Conservation (phyloP, 2,329 filamentous ascomycete genomes). For the Fusarium anthophilum region DNA sequence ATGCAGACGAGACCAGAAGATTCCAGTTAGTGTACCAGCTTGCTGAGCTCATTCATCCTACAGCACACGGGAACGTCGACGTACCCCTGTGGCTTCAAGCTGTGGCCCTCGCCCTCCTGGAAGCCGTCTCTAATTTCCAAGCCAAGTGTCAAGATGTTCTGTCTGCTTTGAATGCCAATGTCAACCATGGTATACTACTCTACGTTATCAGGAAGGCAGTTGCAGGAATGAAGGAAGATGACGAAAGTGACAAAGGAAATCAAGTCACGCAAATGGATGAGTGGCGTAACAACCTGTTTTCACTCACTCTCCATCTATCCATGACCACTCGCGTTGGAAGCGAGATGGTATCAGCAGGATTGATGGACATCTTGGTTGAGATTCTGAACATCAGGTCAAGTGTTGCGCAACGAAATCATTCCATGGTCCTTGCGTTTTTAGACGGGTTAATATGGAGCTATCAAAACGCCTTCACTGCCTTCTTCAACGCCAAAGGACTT, state of each 20-base stretch:
- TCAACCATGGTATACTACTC: conserved; percentile 94
- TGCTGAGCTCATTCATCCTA: conserved; percentile 88
- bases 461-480: conserved; percentile 82
- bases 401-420: conserved; percentile 84
- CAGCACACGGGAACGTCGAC: conserved; percentile 71
- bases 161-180: conserved; percentile 91
- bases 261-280: conserved; percentile 78
- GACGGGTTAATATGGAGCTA: conserved; percentile 89
- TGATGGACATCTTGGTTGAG: conserved; percentile 91
- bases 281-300: conserved; percentile 91
- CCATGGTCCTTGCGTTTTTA: conserved; percentile 85
- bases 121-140: conserved; percentile 84
- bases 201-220: conserved; percentile 93
- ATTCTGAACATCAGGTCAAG: conserved; percentile 84
- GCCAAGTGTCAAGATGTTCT: conserved; percentile 83
- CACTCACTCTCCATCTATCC: conserved; percentile 84
- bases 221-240: conserved; percentile 75
- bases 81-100: conserved; percentile 84
- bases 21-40: conserved; percentile 93
- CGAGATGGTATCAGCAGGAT: conserved; percentile 86
- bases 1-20: conserved; percentile 87
- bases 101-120: conserved; percentile 81
- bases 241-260: conserved; percentile 62
- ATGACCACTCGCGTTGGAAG: conserved; percentile 78
- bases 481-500: conserved; percentile 84